A percentile compares a stretch with the other conserved stretches of the same genome.
These are phyloP conservation scores for Lagenaria siceraria DNA, from an alignment of 306 rosid genomes.

Conservation along the genomic window DNA sequence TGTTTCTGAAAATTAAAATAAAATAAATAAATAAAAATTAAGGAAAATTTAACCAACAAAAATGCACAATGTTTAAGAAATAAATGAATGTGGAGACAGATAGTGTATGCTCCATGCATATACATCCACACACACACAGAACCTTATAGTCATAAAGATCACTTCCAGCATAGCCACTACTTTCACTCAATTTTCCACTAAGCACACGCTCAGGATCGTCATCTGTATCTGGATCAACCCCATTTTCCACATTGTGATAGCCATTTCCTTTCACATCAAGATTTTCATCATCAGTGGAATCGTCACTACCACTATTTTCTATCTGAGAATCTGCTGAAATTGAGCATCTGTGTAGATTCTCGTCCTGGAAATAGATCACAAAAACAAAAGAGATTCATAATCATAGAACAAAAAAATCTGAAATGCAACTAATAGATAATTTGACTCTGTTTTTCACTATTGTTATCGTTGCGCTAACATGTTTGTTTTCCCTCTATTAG, in stretches of 20 bases:
- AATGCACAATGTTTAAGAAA: neutral
- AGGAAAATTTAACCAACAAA: neutral
- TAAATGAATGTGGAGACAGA: neutral
- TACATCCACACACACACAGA: slow-evolving; percentile 8
- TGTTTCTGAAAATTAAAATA: neutral
- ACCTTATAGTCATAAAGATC: slow-evolving; percentile 98
- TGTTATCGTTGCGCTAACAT: neutral
- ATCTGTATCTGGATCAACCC: slow-evolving; percentile 82
- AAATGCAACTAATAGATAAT: neutral
- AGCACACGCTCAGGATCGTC: slow-evolving; percentile 77
- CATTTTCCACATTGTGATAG: slow-evolving; percentile 92
- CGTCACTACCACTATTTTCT: slow-evolving; percentile 83
- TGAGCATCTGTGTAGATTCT: slow-evolving; percentile 79
- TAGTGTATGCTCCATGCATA: neutral
- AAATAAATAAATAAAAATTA: neutral
- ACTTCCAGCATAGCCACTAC: slow-evolving; percentile 96
- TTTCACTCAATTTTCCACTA: slow-evolving; percentile 93
- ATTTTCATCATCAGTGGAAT: slow-evolving; percentile 78
- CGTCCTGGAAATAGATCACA: slow-evolving; percentile 53
- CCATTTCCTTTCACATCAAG: slow-evolving; percentile 72
- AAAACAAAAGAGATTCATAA: neutral
- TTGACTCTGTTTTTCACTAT: neutral
- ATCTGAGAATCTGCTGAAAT: slow-evolving; percentile 92
- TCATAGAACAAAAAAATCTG: neutral
- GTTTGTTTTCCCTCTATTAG: neutral